phyloP scores from a whole-genome alignment of 2,329 filamentous ascomycete genomes.

The Fusarium brevicatenulatum region DNA sequence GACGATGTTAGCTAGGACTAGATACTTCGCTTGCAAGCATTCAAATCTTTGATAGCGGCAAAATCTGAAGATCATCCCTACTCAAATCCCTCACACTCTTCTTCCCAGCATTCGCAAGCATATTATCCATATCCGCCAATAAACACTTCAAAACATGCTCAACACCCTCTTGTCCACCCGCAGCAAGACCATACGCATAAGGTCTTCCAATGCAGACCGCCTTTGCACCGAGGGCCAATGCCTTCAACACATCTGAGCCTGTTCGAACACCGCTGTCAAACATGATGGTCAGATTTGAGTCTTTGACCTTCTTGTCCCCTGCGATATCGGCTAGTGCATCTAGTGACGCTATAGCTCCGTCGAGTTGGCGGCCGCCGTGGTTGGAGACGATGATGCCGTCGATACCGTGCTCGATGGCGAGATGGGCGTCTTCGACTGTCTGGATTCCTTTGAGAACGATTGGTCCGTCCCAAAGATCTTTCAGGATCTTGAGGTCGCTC shows the following conservation, averaged over 20 bases:
- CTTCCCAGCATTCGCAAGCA: slow-evolving; percentile 65
- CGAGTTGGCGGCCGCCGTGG: slow-evolving; percentile 56
- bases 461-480: slow-evolving; percentile 68
- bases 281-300: slow-evolving; percentile 61
- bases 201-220: slow-evolving; percentile 58
- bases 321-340: slow-evolving; percentile 61
- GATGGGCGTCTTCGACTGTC: slow-evolving; percentile 53
- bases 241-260: slow-evolving; percentile 54
- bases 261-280: slow-evolving; percentile 56
- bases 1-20: too few species aligned
- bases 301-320: slow-evolving; percentile 60
- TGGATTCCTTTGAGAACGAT: slow-evolving; percentile 56
- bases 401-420: slow-evolving; percentile 51
- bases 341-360: slow-evolving; percentile 60
- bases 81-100: slow-evolving; percentile 47
- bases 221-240: slow-evolving; percentile 54
- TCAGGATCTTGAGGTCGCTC: slow-evolving; percentile 69
- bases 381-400: slow-evolving; percentile 56
- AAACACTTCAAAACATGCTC: slow-evolving; percentile 60
- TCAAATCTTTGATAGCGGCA: slow-evolving; percentile 13
- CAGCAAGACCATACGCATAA: slow-evolving; percentile 50
- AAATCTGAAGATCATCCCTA: slow-evolving; percentile 32
- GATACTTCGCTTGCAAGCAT: rapidly evolving
- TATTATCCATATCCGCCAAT: slow-evolving; percentile 59
- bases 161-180: slow-evolving; percentile 60